Evolutionary conservation across 495 filamentous ascomycete genomes (phyloP).

Genomic region (Lasiosphaeris hirsuta): DNA sequence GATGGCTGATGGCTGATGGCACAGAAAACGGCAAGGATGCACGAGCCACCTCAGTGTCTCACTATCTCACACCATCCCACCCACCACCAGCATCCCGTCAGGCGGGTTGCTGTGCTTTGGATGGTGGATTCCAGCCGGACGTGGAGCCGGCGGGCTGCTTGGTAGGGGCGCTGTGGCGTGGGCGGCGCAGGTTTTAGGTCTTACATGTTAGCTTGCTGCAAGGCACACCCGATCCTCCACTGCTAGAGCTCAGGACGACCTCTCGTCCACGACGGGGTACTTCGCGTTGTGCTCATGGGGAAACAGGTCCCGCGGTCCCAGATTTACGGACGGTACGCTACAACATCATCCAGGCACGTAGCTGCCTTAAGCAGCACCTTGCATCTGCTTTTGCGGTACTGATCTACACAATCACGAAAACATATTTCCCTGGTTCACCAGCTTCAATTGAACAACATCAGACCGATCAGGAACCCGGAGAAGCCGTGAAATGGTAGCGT

Average conservation of each 20-base stretch:
- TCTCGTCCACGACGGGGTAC: neutral
- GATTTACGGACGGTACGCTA: no score
- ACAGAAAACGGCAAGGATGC: no score
- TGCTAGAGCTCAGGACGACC: neutral
- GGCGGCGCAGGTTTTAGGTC: neutral
- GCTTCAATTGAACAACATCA: constrained; percentile 4
- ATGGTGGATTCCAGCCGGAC: neutral
- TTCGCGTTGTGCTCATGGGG: no score
- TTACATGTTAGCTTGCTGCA: neutral
- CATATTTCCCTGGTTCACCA: constrained; percentile 3
- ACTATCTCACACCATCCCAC: no score
- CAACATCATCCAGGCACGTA: no score
- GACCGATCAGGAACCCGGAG: constrained; percentile 8
- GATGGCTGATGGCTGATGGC: no score
- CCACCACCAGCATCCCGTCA: no score
- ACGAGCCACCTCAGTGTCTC: no score
- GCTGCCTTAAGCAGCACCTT: neutral
- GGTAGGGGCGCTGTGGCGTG: neutral
- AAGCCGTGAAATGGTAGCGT: constrained; percentile 7
- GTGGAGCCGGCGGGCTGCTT: constrained; percentile 6
- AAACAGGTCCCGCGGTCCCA: neutral
- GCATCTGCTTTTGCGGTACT: neutral
- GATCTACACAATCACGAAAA: neutral
- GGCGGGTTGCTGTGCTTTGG: neutral
- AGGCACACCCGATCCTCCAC: constrained; percentile 14